These are phyloP conservation scores for Cyanophora paradoxa DNA, from an alignment of 78 protist species.

Conservation along the genomic window DNA sequence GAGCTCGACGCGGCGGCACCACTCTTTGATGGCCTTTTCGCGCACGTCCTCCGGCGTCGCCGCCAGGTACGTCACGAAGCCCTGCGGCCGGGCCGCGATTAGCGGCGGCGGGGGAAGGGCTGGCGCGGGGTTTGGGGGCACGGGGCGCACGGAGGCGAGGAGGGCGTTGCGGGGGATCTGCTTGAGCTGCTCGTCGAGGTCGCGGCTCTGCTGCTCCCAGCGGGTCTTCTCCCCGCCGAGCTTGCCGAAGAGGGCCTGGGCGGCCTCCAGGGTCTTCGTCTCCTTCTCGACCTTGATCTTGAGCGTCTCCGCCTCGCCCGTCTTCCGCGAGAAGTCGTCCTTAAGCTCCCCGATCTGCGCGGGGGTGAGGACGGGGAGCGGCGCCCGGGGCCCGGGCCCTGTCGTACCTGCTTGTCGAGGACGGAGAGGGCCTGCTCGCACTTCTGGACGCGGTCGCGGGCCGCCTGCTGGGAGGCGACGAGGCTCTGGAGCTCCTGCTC, in stretches of 20 bases:
- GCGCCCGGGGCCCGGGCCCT: too few species aligned
- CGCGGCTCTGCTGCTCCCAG: slow-evolving; percentile 38
- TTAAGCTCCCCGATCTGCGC: slow-evolving; percentile 39
- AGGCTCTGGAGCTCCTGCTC: slow-evolving; percentile 33
- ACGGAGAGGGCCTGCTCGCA: slow-evolving; percentile 20
- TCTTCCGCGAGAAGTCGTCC: slow-evolving; percentile 27
- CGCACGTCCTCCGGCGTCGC: slow-evolving; percentile 49
- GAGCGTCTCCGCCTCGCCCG: slow-evolving; percentile 56
- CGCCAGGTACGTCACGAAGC: slow-evolving; percentile 51
- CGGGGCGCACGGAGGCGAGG: slow-evolving; percentile 10
- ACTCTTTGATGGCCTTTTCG: background rate
- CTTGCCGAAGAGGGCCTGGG: slow-evolving; percentile 55
- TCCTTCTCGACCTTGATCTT: slow-evolving; percentile 29
- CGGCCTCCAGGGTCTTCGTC: slow-evolving; percentile 27
- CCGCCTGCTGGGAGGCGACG: background rate
- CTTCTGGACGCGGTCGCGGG: slow-evolving; percentile 6
- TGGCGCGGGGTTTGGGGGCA: background rate
- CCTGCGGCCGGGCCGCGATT: slow-evolving; percentile 45
- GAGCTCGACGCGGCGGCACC: slow-evolving; percentile 5
- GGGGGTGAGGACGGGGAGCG: too few species aligned
- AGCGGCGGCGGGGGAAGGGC: slow-evolving; percentile 29
- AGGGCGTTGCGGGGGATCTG: slow-evolving; percentile 1
- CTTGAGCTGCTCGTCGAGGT: background rate
- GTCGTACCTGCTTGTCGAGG: slow-evolving; percentile 53
- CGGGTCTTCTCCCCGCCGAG: slow-evolving; percentile 66